Base-by-base conservation (phyloP, 768 basidiomycete genomes). In the Serendipita vermifera region DNA sequence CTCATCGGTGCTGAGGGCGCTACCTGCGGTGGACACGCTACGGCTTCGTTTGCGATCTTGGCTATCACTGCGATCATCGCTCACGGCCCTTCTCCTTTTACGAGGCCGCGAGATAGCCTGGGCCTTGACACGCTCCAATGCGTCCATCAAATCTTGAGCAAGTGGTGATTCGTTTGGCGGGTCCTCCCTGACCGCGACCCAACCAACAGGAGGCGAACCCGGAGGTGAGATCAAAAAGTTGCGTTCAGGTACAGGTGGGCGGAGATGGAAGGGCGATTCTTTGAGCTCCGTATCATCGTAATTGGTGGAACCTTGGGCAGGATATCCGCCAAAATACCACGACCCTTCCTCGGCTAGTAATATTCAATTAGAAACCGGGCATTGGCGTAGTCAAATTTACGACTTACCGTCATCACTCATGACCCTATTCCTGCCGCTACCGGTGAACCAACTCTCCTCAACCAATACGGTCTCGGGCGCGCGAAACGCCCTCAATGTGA, bases 221-320 rank as follows among this genome's bases (percentile, higher is more conserved):
- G 96, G 96, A 0, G 96, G 96, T 0, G 96, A 98, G 60, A 99
- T 93, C 43, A 99, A 77, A 70, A 97, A 98, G 71, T 98, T 98
- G 70, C 90, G 90, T 62, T 92, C 86, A 35, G 82, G 62, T 0
- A 76, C 70, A 0, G 94, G 94, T 0, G 92, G 90, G 38, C 75
- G 78, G 33, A 93, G 77, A 63, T 82, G 80, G 62, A 75, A 71
- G n/a, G 65, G 68, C 35, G 68, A 38, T 31, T 51, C 46, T 11
- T 29, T 20, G 11, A 51, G 24, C 31, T 58, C 59, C n/a, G 22
- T 35, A 38, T 64, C 59, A 32, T 67, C 57, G 24, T 22, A 26
- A 31, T 51, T 51, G 35, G n/a, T 9, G 20, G 46, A 20, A 20
- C 20, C 7, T 15, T 15, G 22, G 5, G 32, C n/a, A 15, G 46